A percentile compares a stretch with the other conserved stretches of the same genome.
Evolutionary conservation across 768 basidiomycete species (phyloP).

Genomic region (Tricholomella constricta): DNA sequence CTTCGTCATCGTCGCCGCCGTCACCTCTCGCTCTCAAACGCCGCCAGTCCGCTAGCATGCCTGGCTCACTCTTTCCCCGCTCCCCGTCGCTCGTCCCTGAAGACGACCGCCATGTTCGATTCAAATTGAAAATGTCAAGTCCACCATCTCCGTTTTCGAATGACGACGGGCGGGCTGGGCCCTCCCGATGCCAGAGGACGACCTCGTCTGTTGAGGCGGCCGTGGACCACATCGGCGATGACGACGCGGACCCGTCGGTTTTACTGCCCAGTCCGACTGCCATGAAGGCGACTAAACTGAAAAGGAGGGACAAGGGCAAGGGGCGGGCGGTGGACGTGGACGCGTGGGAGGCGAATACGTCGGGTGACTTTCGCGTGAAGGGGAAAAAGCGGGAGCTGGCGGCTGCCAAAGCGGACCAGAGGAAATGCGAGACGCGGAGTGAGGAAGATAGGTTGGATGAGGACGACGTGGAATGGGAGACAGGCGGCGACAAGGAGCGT

Average conservation of each 20-base stretch:
- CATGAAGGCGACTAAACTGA: slow-evolving; percentile 3
- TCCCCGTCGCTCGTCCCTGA: slow-evolving; percentile 64
- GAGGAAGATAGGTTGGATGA: slow-evolving; percentile 38
- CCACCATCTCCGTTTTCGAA: slow-evolving; percentile 4
- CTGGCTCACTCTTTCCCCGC: slow-evolving; percentile 75
- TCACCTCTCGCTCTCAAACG: slow-evolving; percentile 35
- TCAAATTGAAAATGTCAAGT: slow-evolving; percentile 26
- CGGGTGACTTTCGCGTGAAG: slow-evolving; percentile 48
- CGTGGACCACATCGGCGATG: slow-evolving; percentile 40
- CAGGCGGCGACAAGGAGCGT: slow-evolving; percentile 57
- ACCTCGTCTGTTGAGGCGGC: slow-evolving; percentile 50
- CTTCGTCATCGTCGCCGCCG: slow-evolving; percentile 34
- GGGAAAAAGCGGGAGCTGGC: slow-evolving; percentile 67
- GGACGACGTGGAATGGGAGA: slow-evolving; percentile 41
- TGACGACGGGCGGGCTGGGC: slow-evolving; percentile 13
- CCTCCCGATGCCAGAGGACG: slow-evolving; percentile 28
- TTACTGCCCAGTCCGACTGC: slow-evolving; percentile 48
- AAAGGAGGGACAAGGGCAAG: slow-evolving; percentile 43
- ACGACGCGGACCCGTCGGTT: slow-evolving; percentile 55
- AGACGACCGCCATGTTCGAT: slow-evolving; percentile 42
- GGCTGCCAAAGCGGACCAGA: slow-evolving; percentile 55
- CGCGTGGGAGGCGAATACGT: slow-evolving; percentile 33
- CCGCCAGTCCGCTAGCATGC: slow-evolving; percentile 65
- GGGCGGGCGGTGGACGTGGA: slow-evolving; percentile 36
- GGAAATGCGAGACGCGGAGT: slow-evolving; percentile 41